Conservation (phyloP, 306 rosid genomes). For the Trifolium dubium region DNA sequence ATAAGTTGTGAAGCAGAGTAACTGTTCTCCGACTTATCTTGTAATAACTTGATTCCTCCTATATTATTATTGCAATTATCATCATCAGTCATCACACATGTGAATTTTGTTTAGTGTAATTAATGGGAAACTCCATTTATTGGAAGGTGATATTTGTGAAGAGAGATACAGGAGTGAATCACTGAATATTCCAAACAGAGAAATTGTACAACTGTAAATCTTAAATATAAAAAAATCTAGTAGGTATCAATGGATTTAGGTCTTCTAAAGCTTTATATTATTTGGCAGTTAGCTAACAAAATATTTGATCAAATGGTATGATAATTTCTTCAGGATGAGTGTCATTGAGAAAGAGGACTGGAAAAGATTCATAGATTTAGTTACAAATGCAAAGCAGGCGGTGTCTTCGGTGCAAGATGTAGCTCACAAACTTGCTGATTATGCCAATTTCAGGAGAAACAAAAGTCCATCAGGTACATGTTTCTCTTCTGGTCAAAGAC, state of each 20-base stretch:
- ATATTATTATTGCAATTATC: background rate
- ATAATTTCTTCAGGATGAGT: conserved; percentile 60
- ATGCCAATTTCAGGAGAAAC: conserved; percentile 66
- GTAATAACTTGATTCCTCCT: background rate
- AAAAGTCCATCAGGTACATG: conserved; percentile 56
- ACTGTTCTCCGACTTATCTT: background rate
- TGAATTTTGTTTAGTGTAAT: conserved; percentile 5
- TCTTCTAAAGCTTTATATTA: conserved; percentile 29
- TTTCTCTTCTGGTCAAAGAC: conserved; percentile 11
- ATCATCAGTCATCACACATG: background rate
- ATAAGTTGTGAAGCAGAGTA: background rate
- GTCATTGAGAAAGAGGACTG: conserved; percentile 86
- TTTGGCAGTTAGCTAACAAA: conserved; percentile 37
- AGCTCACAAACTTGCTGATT: conserved; percentile 81
- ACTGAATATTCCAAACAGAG: conserved; percentile 24
- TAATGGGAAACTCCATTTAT: conserved; percentile 28
- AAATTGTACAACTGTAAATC: conserved; percentile 16
- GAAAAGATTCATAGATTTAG: conserved; percentile 71
- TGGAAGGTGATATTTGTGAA: conserved; percentile 15
- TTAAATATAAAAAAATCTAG: conserved; percentile 27
- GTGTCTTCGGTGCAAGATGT: conserved; percentile 86
- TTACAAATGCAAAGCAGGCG: conserved; percentile 88
- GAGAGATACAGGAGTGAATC: conserved; percentile 5
- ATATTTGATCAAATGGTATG: conserved; percentile 35
- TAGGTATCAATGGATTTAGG: conserved; percentile 4